phyloP scores from a whole-genome alignment of 2,329 filamentous ascomycete species.

The Trematosphaeria pertusa region DNA sequence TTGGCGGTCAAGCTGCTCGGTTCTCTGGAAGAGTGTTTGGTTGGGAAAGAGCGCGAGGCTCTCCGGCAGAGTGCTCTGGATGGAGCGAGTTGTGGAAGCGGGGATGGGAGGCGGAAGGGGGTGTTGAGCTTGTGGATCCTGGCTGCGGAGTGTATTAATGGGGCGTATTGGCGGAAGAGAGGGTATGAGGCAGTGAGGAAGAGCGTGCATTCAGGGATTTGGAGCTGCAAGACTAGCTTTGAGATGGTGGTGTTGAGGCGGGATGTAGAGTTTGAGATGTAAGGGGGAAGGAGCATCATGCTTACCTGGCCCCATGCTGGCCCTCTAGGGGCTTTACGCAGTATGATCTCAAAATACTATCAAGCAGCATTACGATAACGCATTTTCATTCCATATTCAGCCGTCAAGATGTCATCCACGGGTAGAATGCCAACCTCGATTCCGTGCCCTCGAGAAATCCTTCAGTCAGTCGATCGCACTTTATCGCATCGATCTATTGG shows the following conservation, averaged over 20 bases:
- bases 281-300: background rate
- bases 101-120: constrained; percentile 2
- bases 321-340: background rate
- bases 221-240: constrained; percentile 30
- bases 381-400: too few species aligned
- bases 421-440: background rate
- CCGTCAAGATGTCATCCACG: too few species aligned
- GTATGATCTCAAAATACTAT: background rate
- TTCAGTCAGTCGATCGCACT: too few species aligned
- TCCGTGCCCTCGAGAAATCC: background rate
- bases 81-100: background rate
- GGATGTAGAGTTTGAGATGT: constrained; percentile 11
- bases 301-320: background rate
- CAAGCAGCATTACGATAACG: background rate
- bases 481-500: background rate
- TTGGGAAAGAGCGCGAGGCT: constrained; percentile 5
- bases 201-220: constrained; percentile 13
- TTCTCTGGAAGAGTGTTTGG: constrained; percentile 18
- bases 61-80: background rate
- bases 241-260: constrained; percentile 31
- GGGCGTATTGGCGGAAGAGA: constrained; percentile 34
- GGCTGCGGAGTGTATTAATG: constrained; percentile 31
- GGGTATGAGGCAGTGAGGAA: constrained; percentile 29
- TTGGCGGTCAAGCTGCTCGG: constrained; percentile 22
- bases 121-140: constrained; percentile 30